Percentiles rank a stretch among this genome's conserved stretches.
Evolutionary conservation across 2,329 filamentous ascomycete species (phyloP).

Genomic region (Pseudodiploospora longispora): DNA sequence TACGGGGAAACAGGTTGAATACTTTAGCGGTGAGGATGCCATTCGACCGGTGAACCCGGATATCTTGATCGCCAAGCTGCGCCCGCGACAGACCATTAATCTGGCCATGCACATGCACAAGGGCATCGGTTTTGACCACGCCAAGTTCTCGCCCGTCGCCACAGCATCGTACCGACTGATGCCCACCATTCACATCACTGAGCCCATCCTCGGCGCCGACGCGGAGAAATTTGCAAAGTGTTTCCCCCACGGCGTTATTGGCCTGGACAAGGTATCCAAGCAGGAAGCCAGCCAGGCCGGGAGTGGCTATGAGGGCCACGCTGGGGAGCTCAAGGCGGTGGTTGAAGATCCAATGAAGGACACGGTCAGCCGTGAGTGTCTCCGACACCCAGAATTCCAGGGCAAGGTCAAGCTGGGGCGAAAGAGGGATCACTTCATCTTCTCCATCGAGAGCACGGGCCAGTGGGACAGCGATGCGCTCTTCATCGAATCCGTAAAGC

Average conservation of each 20-base stretch:
- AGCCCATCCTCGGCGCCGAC: conserved; percentile 78
- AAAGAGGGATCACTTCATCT: conserved; percentile 93
- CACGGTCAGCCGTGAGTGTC: conserved; percentile 85
- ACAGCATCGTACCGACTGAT: conserved; percentile 89
- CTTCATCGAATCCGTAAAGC: conserved; percentile 80
- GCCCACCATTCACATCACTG: conserved; percentile 74
- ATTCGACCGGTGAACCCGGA: conserved; percentile 81
- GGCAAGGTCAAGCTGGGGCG: conserved; percentile 91
- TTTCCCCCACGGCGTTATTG: conserved; percentile 85
- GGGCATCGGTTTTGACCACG: conserved; percentile 86
- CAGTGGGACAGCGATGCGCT: conserved; percentile 92
- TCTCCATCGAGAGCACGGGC: conserved; percentile 86
- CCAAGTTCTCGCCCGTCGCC: conserved; percentile 94
- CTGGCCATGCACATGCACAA: conserved; percentile 91
- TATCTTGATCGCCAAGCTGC: conserved; percentile 88
- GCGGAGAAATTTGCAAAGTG: conserved; percentile 84
- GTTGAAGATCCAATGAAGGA: conserved; percentile 86
- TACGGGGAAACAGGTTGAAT: conserved; percentile 61
- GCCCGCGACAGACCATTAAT: conserved; percentile 80
- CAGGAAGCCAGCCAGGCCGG: conserved; percentile 53
- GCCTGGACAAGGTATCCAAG: conserved; percentile 61
- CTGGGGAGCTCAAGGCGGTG: conserved; percentile 79
- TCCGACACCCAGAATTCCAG: conserved; percentile 88
- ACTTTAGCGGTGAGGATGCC: conserved; percentile 58
- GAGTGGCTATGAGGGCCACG: conserved; percentile 63